These are phyloP conservation scores for Neltuma alba DNA, from an alignment of 306 rosid genomes.

Conservation along the genomic window DNA sequence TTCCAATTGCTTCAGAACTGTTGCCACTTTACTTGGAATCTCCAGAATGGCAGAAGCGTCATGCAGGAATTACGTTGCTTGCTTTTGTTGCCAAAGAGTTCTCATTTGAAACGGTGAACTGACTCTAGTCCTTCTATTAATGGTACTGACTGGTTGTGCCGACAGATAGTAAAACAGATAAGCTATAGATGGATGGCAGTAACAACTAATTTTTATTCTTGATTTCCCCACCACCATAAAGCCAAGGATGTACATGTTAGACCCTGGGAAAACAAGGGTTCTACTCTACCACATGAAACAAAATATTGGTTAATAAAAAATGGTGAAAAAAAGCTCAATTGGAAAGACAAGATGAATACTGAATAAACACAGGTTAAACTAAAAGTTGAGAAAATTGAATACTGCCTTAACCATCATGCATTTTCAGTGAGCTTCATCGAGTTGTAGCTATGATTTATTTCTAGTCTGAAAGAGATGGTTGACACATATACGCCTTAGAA, in stretches of 20 bases:
- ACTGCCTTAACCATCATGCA: not conserved
- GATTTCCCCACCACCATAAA: not conserved
- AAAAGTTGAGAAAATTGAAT: not conserved
- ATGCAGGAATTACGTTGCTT: constrained; percentile 48
- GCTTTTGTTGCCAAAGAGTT: constrained; percentile 29
- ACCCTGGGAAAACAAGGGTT: not conserved
- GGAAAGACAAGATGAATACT: not conserved
- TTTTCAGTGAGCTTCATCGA: not conserved
- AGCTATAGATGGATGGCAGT: not conserved
- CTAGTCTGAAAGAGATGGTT: not conserved
- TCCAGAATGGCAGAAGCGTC: constrained; percentile 46
- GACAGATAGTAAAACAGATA: not conserved
- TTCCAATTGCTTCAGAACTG: constrained; percentile 17
- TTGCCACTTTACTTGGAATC: constrained; percentile 35
- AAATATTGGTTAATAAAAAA: not conserved
- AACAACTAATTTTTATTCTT: not conserved
- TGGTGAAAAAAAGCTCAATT: not conserved
- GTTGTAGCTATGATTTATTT: constrained; percentile 14
- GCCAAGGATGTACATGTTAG: not conserved
- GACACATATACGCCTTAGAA: not conserved
- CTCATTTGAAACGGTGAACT: constrained; percentile 52
- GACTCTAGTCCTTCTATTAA: not conserved
- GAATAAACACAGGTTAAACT: not conserved
- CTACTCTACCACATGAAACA: constrained; percentile 6
- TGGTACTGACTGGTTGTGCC: not conserved